Evolutionary conservation across 768 basidiomycete species (phyloP).

Genomic region (Amanita jacksonii): DNA sequence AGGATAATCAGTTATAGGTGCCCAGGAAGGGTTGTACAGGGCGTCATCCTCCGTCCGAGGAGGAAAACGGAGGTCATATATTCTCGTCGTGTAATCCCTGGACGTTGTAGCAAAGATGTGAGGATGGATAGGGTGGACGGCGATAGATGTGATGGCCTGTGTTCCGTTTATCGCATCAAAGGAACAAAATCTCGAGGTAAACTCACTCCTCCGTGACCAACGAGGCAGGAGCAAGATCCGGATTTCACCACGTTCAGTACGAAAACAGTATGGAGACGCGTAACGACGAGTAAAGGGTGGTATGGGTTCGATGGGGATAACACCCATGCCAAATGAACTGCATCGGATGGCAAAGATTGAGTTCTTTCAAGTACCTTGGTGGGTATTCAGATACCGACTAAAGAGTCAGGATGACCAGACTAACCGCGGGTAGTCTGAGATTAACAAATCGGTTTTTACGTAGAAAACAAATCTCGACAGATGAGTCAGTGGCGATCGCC

Average conservation of each 20-base stretch:
- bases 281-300: constrained; percentile 53
- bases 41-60: constrained; percentile 14
- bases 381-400: background rate
- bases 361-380: constrained; percentile 10
- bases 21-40: constrained; percentile 52
- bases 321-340: constrained; percentile 48
- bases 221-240: constrained; percentile 36
- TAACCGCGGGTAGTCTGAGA: constrained; percentile 27
- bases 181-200: background rate
- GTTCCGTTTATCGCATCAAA: constrained; percentile 1
- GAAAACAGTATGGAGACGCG: constrained; percentile 44
- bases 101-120: constrained; percentile 65
- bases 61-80: constrained; percentile 50
- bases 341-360: constrained; percentile 21
- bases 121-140: constrained; percentile 48
- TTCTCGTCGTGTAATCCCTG: constrained; percentile 56
- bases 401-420: constrained; percentile 7
- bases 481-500: constrained; percentile 32
- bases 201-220: constrained; percentile 69
- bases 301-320: constrained; percentile 32
- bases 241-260: constrained; percentile 38
- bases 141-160: constrained; percentile 58
- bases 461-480: constrained; percentile 29
- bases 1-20: constrained; percentile 32
- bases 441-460: constrained; percentile 23